phyloP scores from a whole-genome alignment of 2,329 filamentous ascomycete genomes.

The Phoma herbarum region DNA sequence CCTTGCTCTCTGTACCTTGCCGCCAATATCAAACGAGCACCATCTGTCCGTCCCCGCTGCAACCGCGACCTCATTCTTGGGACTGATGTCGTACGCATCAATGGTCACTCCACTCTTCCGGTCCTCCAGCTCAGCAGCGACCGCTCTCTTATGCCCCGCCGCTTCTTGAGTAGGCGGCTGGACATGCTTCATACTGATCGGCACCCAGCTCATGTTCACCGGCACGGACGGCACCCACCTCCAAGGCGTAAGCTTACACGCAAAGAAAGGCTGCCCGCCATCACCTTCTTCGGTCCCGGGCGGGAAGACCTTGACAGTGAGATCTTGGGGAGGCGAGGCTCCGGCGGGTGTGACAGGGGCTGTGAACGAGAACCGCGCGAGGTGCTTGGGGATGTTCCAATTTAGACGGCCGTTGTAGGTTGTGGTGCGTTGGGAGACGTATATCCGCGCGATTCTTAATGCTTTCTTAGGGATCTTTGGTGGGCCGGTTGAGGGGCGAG shows the following conservation, averaged over 20 bases:
- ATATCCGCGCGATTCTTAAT: constrained; percentile 44
- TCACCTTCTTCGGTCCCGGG: constrained; percentile 36
- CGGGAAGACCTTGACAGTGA: constrained; percentile 40
- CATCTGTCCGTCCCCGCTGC: constrained; percentile 38
- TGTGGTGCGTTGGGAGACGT: constrained; percentile 46
- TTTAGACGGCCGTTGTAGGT: constrained; percentile 46
- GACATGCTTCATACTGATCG: constrained; percentile 30
- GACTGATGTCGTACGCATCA: constrained; percentile 35
- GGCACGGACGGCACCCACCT: constrained; percentile 39
- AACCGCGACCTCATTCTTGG: constrained; percentile 31
- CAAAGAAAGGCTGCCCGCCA: constrained; percentile 37
- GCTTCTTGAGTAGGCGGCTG: constrained; percentile 38
- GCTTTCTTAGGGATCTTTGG: constrained; percentile 40
- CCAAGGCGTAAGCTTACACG: constrained; percentile 38
- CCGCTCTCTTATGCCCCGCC: constrained; percentile 20
- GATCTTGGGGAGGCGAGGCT: constrained; percentile 25
- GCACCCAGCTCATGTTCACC: constrained; percentile 35
- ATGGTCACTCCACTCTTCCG: constrained; percentile 17
- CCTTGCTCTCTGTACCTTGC: constrained; percentile 31
- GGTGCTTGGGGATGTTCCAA: constrained; percentile 50
- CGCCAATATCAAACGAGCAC: constrained; percentile 33
- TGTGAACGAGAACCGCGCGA: constrained; percentile 47
- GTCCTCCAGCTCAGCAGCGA: constrained; percentile 12
- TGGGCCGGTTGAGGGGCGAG: constrained; percentile 18
- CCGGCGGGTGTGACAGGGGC: constrained; percentile 30